Percentiles rank a stretch among this genome's conserved stretches.
Evolutionary conservation across 75 land plant species (phyloP).

Genomic region (Selaginella tamariscina): DNA sequence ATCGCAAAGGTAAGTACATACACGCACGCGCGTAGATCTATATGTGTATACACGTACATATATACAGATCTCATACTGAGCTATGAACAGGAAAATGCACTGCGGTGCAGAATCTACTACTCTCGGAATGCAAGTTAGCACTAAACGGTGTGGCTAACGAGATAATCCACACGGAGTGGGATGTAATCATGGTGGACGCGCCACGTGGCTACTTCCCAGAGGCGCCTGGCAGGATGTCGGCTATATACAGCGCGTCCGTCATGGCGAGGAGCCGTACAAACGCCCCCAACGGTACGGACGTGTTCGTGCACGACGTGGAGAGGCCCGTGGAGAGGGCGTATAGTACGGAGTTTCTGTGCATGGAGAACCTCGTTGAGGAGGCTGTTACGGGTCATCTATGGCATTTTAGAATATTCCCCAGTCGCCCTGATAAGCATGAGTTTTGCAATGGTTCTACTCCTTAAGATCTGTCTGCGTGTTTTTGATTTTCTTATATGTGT

Average conservation of each 20-base stretch:
- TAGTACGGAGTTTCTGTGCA: constrained; percentile 56
- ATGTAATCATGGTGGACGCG: constrained; percentile 66
- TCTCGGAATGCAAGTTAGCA: constrained; percentile 53
- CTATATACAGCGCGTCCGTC: constrained; percentile 66
- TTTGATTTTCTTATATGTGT: too few species aligned
- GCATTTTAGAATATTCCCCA: neutral
- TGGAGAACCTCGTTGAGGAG: constrained; percentile 35
- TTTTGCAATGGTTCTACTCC: neutral
- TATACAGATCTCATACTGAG: too few species aligned
- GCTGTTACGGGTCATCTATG: neutral
- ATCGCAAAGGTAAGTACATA: neutral
- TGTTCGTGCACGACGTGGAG: constrained; percentile 55
- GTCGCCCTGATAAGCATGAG: neutral
- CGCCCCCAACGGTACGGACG: constrained; percentile 24
- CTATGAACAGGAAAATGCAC: too few species aligned
- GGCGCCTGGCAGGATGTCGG: constrained; percentile 60
- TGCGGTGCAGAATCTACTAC: constrained; percentile 55
- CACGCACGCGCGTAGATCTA: too few species aligned
- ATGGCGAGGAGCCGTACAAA: constrained; percentile 42
- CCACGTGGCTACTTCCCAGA: constrained; percentile 44
- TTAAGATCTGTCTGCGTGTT: too few species aligned
- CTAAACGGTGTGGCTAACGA: constrained; percentile 60
- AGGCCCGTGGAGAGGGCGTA: constrained; percentile 51
- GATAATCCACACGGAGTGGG: constrained; percentile 49
- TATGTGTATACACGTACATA: too few species aligned